A percentile compares a stretch with the other conserved stretches of the same genome.
phyloP scores from a whole-genome alignment of 352 stramenopile genomes.

The Globisporangium yorkense region DNA sequence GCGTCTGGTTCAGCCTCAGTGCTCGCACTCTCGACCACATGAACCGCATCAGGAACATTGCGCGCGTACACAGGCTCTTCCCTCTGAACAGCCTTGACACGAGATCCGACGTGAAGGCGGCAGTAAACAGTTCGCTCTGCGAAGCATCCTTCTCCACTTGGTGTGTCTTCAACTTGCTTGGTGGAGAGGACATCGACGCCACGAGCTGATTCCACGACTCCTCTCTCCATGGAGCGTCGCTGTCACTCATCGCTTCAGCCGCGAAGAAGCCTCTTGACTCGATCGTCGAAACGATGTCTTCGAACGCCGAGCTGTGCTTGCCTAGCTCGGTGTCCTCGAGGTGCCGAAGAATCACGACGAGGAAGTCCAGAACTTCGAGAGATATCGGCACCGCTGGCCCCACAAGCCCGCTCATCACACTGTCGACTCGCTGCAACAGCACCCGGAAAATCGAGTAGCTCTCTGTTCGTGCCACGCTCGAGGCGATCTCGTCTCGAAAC shows the following conservation, averaged over 20 bases:
- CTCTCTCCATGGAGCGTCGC: background rate
- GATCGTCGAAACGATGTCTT: conserved; percentile 34
- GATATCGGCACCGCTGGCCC: conserved; percentile 16
- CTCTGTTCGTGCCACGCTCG: conserved; percentile 27
- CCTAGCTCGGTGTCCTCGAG: conserved; percentile 42
- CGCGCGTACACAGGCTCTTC: conserved; percentile 18
- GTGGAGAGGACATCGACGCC: conserved; percentile 24
- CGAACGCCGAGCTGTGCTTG: conserved; percentile 33
- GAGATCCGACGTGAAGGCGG: conserved; percentile 3
- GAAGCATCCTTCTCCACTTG: conserved; percentile 3
- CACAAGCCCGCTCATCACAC: conserved; percentile 29
- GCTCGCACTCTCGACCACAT: conserved; percentile 34
- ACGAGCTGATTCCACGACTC: conserved; percentile 11
- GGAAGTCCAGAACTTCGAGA: conserved; percentile 34
- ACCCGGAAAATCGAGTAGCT: conserved; percentile 31
- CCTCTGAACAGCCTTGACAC: conserved; percentile 17
- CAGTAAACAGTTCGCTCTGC: conserved; percentile 5
- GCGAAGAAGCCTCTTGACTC: conserved; percentile 24
- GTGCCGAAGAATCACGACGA: conserved; percentile 36
- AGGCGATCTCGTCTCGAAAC: conserved; percentile 34
- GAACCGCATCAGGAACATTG: conserved; percentile 38
- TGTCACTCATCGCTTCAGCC: conserved; percentile 5
- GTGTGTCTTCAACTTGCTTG: conserved; percentile 7
- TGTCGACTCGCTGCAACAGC: conserved; percentile 42
- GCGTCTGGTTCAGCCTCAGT: conserved; percentile 23